These are phyloP conservation scores for Thalassiosira hispida DNA, from an alignment of 352 stramenopile species.

Conservation along the genomic window DNA sequence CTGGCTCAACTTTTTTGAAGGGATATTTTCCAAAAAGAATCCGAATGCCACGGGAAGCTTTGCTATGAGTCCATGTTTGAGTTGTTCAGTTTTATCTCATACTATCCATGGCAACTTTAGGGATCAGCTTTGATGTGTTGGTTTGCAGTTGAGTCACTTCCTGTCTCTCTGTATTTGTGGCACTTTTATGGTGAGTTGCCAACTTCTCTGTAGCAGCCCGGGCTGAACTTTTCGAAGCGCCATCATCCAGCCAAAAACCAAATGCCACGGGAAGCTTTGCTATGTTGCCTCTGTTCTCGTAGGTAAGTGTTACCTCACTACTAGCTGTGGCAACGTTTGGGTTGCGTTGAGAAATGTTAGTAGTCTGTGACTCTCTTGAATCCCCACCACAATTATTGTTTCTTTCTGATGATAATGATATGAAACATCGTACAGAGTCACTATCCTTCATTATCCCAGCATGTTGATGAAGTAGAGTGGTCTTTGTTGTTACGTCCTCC, in stretches of 20 bases:
- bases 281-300: neutral
- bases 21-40: conserved; percentile 11
- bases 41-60: conserved; percentile 40
- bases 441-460: too few species aligned
- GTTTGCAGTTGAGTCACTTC: neutral
- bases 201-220: neutral
- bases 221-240: neutral
- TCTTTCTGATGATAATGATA: too few species aligned
- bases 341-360: neutral
- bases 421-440: too few species aligned
- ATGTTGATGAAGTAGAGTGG: too few species aligned
- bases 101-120: conserved; percentile 22
- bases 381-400: too few species aligned
- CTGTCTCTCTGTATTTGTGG: neutral
- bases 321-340: neutral
- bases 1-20: conserved; percentile 5
- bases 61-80: conserved; percentile 11
- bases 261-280: neutral
- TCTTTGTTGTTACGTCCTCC: too few species aligned
- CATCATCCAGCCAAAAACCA: neutral
- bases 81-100: conserved; percentile 3
- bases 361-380: neutral
- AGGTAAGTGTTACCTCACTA: neutral
- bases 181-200: neutral
- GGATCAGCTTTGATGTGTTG: neutral